These are phyloP conservation scores for Serendipita vermifera DNA, from an alignment of 768 basidiomycete genomes.

Conservation along the genomic window DNA sequence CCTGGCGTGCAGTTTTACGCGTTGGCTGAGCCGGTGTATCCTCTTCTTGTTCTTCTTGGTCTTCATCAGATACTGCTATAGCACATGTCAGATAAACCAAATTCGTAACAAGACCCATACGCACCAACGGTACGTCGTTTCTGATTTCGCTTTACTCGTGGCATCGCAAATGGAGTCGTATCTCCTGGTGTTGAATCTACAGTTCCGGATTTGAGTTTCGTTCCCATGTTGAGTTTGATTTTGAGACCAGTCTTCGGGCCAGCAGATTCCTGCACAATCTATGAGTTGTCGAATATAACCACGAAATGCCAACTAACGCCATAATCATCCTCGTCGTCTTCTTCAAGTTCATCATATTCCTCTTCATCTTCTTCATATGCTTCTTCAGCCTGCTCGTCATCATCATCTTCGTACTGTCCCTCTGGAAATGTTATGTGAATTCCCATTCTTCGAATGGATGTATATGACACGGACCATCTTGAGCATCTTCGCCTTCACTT, in stretches of 20 bases:
- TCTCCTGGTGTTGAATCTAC: neutral
- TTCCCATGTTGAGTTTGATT: conserved; percentile 2
- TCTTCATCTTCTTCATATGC: conserved; percentile 1
- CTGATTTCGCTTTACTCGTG: neutral
- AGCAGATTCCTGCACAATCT: too few species aligned
- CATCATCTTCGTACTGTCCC: conserved; percentile 6
- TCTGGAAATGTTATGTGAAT: neutral
- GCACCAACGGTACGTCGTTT: neutral
- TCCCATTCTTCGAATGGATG: neutral
- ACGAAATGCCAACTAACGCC: too few species aligned
- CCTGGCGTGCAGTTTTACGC: neutral
- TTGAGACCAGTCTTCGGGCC: conserved; percentile 4
- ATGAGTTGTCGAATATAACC: too few species aligned
- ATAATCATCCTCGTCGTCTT: conserved; percentile 9
- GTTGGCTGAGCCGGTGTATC: conserved; percentile 1
- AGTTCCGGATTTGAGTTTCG: neutral
- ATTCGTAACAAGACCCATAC: neutral
- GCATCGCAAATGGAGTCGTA: conserved; percentile 4
- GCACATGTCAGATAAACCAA: neutral
- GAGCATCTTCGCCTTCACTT: conserved; percentile 2
- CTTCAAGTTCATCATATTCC: conserved; percentile 5
- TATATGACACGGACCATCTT: neutral
- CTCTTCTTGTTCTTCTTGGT: neutral
- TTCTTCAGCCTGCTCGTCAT: neutral
- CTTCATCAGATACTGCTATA: neutral